These are phyloP conservation scores for Theobroma cacao DNA, from an alignment of 345 rosid genomes.

Conservation along the genomic window DNA sequence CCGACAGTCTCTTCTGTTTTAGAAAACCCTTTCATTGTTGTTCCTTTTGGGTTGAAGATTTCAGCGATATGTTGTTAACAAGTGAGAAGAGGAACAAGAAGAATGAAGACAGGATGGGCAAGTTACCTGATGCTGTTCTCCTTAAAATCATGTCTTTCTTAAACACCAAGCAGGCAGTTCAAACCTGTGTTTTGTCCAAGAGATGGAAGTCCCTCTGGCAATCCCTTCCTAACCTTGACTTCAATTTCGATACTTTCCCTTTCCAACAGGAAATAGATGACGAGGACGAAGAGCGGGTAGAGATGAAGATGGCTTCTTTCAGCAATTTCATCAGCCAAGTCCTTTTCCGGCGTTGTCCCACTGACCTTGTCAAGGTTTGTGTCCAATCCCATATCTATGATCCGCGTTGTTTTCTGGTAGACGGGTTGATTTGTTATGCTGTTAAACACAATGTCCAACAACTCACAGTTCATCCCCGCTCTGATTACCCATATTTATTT, in stretches of 20 bases:
- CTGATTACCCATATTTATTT: neutral
- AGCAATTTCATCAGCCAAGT: neutral
- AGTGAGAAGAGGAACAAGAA: no score
- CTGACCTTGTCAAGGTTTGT: neutral
- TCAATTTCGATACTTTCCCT: neutral
- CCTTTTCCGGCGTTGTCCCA: neutral
- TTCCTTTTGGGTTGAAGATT: no score
- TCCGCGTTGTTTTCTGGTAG: neutral
- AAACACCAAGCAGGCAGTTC: neutral
- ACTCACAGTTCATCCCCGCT: neutral
- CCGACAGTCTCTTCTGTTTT: no score
- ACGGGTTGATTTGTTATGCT: neutral
- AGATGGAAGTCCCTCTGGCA: neutral
- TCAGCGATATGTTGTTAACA: no score
- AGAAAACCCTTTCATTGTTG: no score
- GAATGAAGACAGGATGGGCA: neutral
- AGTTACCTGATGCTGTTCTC: neutral
- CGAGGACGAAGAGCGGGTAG: no score
- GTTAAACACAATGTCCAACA: neutral
- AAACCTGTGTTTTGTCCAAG: neutral
- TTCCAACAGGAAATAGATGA: no score
- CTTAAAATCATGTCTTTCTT: neutral
- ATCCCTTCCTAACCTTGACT: neutral
- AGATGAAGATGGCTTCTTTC: neutral
- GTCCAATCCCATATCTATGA: neutral